A percentile compares a stretch with the other conserved stretches of the same genome.
Conservation (phyloP, 148 eudicot species). For the Persicaria tinctoria region DNA sequence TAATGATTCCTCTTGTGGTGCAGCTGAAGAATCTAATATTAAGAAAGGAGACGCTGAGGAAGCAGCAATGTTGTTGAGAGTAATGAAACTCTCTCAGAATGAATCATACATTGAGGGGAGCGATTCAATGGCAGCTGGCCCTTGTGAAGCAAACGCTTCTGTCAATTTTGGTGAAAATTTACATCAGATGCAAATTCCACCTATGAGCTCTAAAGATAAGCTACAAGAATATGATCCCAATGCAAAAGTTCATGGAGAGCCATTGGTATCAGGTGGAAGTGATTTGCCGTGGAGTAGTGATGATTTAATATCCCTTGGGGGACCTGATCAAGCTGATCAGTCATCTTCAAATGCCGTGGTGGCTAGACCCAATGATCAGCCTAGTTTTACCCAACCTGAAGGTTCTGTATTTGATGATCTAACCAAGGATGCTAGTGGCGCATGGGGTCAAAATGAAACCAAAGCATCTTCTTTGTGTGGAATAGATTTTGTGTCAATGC, state of each 20-base stretch:
- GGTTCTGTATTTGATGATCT: slow-evolving; percentile 19
- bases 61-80: slow-evolving; percentile 62
- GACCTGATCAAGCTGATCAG: slow-evolving; percentile 22
- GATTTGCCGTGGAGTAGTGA: slow-evolving; percentile 17
- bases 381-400: slow-evolving; percentile 22
- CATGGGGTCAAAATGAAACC: slow-evolving; percentile 18
- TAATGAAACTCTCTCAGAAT: slow-evolving; percentile 45
- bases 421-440: slow-evolving; percentile 23
- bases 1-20: slow-evolving; percentile 44
- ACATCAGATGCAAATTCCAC: slow-evolving; percentile 22
- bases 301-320: slow-evolving; percentile 22
- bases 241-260: slow-evolving; percentile 20
- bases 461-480: slow-evolving; percentile 16
- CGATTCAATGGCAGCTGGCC: slow-evolving; percentile 12
- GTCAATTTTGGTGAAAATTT: slow-evolving; percentile 26
- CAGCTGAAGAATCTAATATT: slow-evolving; percentile 21
- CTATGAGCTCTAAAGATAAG: slow-evolving; percentile 13
- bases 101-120: slow-evolving; percentile 20
- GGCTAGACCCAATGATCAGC: slow-evolving; percentile 18
- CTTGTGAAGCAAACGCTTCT: slow-evolving; percentile 15
- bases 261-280: slow-evolving; percentile 23
- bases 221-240: slow-evolving; percentile 17
- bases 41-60: slow-evolving; percentile 76
- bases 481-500: slow-evolving; percentile 18
- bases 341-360: slow-evolving; percentile 19